A percentile compares a stretch with the other conserved stretches of the same genome.
phyloP scores from a whole-genome alignment of 805 yeast genomes.

The Teunomyces stri region DNA sequence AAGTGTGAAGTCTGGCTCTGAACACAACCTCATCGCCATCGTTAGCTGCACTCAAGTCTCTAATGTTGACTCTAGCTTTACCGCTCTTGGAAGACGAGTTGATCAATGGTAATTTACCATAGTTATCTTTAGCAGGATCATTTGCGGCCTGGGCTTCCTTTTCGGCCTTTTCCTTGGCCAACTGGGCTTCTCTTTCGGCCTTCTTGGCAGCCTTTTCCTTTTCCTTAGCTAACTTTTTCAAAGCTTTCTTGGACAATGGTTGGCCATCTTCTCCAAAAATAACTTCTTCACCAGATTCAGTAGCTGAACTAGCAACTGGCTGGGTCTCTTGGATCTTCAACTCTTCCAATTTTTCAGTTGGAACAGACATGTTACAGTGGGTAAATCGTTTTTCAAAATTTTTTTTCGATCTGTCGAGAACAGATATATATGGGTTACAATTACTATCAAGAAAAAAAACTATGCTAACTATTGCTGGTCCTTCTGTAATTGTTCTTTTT shows the following conservation, averaged over 20 bases:
- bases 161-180: constrained; percentile 83
- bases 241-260: constrained; percentile 89
- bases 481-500: background rate
- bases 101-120: constrained; percentile 86
- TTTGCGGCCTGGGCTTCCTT: constrained; percentile 65
- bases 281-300: constrained; percentile 23
- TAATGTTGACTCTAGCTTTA: constrained; percentile 56
- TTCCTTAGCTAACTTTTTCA: constrained; percentile 92
- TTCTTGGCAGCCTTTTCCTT: constrained; percentile 89
- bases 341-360: constrained; percentile 24
- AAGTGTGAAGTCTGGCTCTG: constrained; percentile 91
- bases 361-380: constrained; percentile 20
- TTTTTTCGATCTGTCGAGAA: background rate
- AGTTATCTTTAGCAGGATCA: constrained; percentile 83
- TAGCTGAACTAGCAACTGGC: constrained; percentile 9
- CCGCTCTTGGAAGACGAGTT: constrained; percentile 75
- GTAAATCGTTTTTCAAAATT: background rate
- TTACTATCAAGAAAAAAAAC: background rate
- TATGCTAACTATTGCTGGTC: background rate
- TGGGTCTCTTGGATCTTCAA: constrained; percentile 17
- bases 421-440: background rate
- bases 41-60: constrained; percentile 52
- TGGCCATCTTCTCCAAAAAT: constrained; percentile 69
- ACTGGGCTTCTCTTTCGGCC: constrained; percentile 86
- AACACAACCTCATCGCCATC: constrained; percentile 79